Evolutionary conservation across 176 grass and related monocot species (phyloP).

Genomic region (Juncus inflexus): DNA sequence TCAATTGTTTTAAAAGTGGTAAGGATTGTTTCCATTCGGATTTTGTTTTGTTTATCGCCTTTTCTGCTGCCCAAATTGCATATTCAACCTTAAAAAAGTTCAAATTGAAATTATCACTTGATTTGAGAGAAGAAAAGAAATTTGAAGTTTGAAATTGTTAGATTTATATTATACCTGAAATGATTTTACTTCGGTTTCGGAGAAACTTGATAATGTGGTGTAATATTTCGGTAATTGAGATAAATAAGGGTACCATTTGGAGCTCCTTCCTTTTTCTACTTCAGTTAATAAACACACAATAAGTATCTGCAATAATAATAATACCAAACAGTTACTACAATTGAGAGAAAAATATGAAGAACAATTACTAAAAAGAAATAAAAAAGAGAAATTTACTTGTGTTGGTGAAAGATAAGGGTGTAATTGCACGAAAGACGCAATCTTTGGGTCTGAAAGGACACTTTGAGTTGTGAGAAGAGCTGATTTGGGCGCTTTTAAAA

Average conservation of each 20-base stretch:
- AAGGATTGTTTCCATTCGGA: constrained; percentile 61
- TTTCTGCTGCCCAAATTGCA: constrained; percentile 80
- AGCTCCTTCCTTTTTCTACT: constrained; percentile 64
- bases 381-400: constrained; percentile 35
- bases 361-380: not conserved
- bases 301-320: constrained; percentile 43
- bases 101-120: constrained; percentile 15
- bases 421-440: constrained; percentile 33
- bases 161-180: constrained; percentile 60
- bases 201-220: constrained; percentile 67
- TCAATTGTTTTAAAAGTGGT: constrained; percentile 48
- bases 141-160: constrained; percentile 18
- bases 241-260: constrained; percentile 77
- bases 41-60: constrained; percentile 36
- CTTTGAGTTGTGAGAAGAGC: constrained; percentile 69
- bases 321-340: constrained; percentile 28
- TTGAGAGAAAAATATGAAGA: not conserved
- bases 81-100: constrained; percentile 52
- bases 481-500: constrained; percentile 56
- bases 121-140: constrained; percentile 8
- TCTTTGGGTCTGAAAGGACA: constrained; percentile 40
- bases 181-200: constrained; percentile 60
- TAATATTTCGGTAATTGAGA: constrained; percentile 71
- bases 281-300: constrained; percentile 70
- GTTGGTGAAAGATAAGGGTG: constrained; percentile 44